phyloP scores from a whole-genome alignment of 768 basidiomycete genomes.

The Hemileccinum rubropunctum region DNA sequence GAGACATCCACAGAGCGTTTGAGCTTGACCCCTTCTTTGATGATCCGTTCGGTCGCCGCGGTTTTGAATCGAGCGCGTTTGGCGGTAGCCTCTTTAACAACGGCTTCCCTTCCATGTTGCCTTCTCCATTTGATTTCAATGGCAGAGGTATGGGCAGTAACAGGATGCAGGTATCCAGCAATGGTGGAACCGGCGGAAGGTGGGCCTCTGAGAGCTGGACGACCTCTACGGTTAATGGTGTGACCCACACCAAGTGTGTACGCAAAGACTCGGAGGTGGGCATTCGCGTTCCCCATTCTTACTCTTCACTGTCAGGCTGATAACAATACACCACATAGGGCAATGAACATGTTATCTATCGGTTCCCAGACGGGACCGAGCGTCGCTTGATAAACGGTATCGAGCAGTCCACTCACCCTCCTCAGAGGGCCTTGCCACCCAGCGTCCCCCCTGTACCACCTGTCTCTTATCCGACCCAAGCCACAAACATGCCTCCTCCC shows the following conservation, averaged over 20 bases:
- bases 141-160: conserved; percentile 14
- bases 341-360: conserved; percentile 69
- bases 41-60: conserved; percentile 17
- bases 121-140: conserved; percentile 12
- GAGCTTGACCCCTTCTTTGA: conserved; percentile 35
- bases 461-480: neutral
- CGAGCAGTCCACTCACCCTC: conserved; percentile 32
- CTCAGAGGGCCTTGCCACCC: conserved; percentile 11
- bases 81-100: conserved; percentile 12
- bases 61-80: conserved; percentile 12
- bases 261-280: conserved; percentile 59
- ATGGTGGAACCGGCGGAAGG: conserved; percentile 14
- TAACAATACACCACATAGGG: conserved; percentile 43
- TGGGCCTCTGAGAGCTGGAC: conserved; percentile 58
- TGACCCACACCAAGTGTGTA: conserved; percentile 56
- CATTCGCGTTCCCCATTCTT: conserved; percentile 1
- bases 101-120: conserved; percentile 6
- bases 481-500: conserved; percentile 10
- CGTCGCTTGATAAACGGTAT: conserved; percentile 68
- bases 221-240: conserved; percentile 62
- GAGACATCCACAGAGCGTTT: conserved; percentile 40
- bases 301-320: neutral
- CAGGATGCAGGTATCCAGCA: conserved; percentile 12
- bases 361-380: conserved; percentile 64
- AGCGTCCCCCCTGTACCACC: conserved; percentile 3